These are phyloP conservation scores for Somion occarium DNA, from an alignment of 1,284 basidiomycete genomes.

Conservation along the genomic window DNA sequence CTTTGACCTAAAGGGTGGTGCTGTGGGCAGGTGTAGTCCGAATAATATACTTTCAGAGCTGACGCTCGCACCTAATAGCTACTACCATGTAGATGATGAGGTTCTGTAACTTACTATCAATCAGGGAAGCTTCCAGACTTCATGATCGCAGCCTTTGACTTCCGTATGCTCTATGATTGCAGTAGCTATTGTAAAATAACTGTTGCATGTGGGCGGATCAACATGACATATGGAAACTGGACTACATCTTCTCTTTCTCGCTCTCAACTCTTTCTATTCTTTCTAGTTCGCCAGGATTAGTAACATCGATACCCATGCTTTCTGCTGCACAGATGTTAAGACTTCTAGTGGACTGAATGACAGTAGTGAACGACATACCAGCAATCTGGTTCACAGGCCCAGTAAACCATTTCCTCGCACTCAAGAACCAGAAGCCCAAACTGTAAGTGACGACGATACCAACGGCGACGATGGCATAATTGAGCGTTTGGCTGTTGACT, in stretches of 20 bases:
- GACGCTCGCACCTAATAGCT: too few species aligned
- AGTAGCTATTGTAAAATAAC: too few species aligned
- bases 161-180: too few species aligned
- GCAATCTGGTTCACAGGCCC: constrained; percentile 63
- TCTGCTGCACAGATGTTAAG: constrained; percentile 31
- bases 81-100: too few species aligned
- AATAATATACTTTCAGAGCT: too few species aligned
- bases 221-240: too few species aligned
- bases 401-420: constrained; percentile 66
- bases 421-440: constrained; percentile 60
- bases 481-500: constrained; percentile 64
- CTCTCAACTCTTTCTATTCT: constrained; percentile 7
- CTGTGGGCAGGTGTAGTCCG: too few species aligned
- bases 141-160: too few species aligned
- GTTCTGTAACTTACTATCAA: too few species aligned
- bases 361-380: constrained; percentile 34
- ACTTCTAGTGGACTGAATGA: background rate
- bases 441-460: constrained; percentile 62
- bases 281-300: constrained; percentile 32
- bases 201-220: too few species aligned
- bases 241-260: background rate
- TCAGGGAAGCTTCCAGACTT: too few species aligned
- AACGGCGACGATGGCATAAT: constrained; percentile 71
- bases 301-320: constrained; percentile 43
- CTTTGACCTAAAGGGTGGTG: too few species aligned